Conservation (phyloP, 176 grass and related monocot genomes). For the Triticum aestivum region IWGSC_CS_RefSeq_v2.1 NC_057795.1:615168625-615169124, state of each 20-base stretch:
- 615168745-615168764: too few relatives aligned
- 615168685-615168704: too few relatives aligned
- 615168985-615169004: constrained; percentile 90
- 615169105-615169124: constrained; percentile 50
- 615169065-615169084: constrained; percentile 44
- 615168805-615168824: too few relatives aligned
- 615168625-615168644: too few relatives aligned
- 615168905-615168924: constrained; percentile 87
- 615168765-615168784: too few relatives aligned
- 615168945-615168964: constrained; percentile 98
- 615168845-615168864: constrained; percentile 85
- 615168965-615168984: constrained; percentile 91
- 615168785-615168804: too few relatives aligned
- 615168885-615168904: constrained; percentile 86
- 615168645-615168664: too few relatives aligned
- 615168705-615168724: too few relatives aligned
- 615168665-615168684: too few relatives aligned
- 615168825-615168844: constrained; percentile 81
- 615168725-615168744: too few relatives aligned
- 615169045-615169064: constrained; percentile 64
- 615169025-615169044: constrained; percentile 47
- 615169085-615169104: constrained; percentile 45
- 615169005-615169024: constrained; percentile 55
- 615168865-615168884: constrained; percentile 92
- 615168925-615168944: constrained; percentile 89